Evolutionary conservation across 116 monocot species (phyloP).

Genomic region (Papilionanthe hybrid): DNA sequence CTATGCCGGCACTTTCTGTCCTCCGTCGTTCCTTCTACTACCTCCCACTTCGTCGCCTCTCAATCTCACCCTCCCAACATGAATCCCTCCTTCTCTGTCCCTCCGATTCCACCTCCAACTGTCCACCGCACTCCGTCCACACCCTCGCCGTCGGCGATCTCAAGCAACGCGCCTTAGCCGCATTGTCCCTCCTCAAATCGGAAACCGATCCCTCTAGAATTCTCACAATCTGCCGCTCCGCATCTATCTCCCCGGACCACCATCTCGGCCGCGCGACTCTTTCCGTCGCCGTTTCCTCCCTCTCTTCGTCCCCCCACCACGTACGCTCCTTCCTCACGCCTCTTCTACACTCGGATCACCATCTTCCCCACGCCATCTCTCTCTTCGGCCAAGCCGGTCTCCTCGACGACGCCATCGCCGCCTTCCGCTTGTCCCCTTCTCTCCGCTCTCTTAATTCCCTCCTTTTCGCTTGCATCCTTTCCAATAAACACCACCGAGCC

Average conservation of each 20-base stretch:
- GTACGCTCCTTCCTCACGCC: constrained; percentile 1
- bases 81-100: neutral
- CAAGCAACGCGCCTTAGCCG: neutral
- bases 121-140: neutral
- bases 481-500: neutral
- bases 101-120: neutral
- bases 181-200: constrained; percentile 1
- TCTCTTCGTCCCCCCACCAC: constrained; percentile 3
- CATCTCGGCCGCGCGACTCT: constrained; percentile 6
- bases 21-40: neutral
- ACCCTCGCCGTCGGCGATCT: neutral
- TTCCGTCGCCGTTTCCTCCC: constrained; percentile 1
- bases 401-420: constrained; percentile 1
- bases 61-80: neutral
- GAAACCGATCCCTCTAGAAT: constrained; percentile 3
- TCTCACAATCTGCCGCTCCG: neutral
- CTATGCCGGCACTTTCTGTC: neutral
- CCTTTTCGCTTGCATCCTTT: constrained; percentile 11
- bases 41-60: neutral
- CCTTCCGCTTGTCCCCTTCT: constrained; percentile 5
- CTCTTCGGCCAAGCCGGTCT: constrained; percentile 9
- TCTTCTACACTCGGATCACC: neutral
- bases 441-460: constrained; percentile 6
- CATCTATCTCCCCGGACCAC: neutral
- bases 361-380: constrained; percentile 2